Evolutionary conservation across 1,284 basidiomycete species (phyloP), one percentile per base, ranked within the genome.

Genomic region (Ceratobasidium sp.): DNA sequence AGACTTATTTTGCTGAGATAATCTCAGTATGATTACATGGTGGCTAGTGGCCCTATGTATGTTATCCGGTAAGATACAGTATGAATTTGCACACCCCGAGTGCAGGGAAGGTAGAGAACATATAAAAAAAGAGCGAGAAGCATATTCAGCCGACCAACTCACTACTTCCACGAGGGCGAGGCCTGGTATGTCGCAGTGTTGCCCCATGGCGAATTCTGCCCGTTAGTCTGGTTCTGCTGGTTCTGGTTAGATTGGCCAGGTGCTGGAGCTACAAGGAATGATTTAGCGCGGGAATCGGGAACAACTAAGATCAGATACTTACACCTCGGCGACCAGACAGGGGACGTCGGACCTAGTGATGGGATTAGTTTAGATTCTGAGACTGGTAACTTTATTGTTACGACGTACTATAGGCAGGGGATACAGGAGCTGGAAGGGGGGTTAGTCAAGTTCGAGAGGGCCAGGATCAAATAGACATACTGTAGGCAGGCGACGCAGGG

Each of bases 331-430:
- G 90, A 91, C 90, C 91, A 93, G 62, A 86, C 85, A 31, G 92
- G 92, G 13, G 92, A 94, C 0, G 92, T 91, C 46, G 92, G 92
- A 78, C 63, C 75, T 76, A 31, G 6, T 34, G 31, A 59, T 51
- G 65, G n/a, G 31, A 56, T 71, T 63, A 74, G 74, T 69, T 24
- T 39, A 66, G 7, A n/a, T 3, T 19, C 8, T 16, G 5, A 56
- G 14, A 62, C 14, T 41, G 53, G 24, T 49, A 13, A 31, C 11
- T 41, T 8, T 62, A 16, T 49, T 41, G 31, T n/a, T 14, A 34
- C 1, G n/a, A 56, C 76, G 22, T 49, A 76, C 91, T 92, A 81
- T 93, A 94, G 24, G 90, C 91, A 48, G 92, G 92, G 39, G 92
- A 93, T 11, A 91, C 89, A n/a, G 92, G 92, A 51, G 92, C 91